These are phyloP conservation scores for Aristolochia fimbriata DNA, from an alignment of 164 flowering plant species.

Conservation along the genomic window DNA sequence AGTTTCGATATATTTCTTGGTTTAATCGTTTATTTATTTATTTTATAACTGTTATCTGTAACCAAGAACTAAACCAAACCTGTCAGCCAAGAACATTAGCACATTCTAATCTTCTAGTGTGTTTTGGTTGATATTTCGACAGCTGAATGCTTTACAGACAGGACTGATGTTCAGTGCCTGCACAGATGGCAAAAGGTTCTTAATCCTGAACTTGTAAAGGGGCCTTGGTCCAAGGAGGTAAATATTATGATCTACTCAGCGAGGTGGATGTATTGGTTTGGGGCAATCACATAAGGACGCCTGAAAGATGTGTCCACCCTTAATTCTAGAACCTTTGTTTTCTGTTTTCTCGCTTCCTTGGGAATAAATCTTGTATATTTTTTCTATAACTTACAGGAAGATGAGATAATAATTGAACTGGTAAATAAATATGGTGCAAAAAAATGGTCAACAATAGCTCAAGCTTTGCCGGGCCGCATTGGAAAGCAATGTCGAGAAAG, in stretches of 20 bases:
- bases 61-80: too few species aligned
- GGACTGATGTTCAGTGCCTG: slow-evolving; percentile 50
- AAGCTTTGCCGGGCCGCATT: slow-evolving; percentile 43
- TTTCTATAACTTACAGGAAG: slow-evolving; percentile 26
- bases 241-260: background rate
- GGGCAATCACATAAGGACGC: too few species aligned
- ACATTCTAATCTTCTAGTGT: background rate
- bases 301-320: background rate
- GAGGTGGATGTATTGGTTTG: too few species aligned
- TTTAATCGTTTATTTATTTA: background rate
- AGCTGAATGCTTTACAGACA: slow-evolving; percentile 54
- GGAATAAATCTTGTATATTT: background rate
- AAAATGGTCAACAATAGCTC: slow-evolving; percentile 47
- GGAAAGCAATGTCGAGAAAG: slow-evolving; percentile 60
- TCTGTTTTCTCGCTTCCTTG: background rate
- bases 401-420: slow-evolving; percentile 34
- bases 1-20: background rate
- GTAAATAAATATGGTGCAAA: slow-evolving; percentile 31
- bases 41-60: background rate
- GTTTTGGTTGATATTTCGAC: slow-evolving; percentile 4
- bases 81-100: background rate
- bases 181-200: slow-evolving; percentile 57
- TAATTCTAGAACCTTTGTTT: background rate
- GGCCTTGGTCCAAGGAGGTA: slow-evolving; percentile 55
- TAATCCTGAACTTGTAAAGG: slow-evolving; percentile 48